Percentiles rank a stretch among this genome's conserved stretches.
These are phyloP conservation scores for Penicillium verhagenii DNA, from an alignment of 495 filamentous ascomycete species.

Conservation along the genomic window DNA sequence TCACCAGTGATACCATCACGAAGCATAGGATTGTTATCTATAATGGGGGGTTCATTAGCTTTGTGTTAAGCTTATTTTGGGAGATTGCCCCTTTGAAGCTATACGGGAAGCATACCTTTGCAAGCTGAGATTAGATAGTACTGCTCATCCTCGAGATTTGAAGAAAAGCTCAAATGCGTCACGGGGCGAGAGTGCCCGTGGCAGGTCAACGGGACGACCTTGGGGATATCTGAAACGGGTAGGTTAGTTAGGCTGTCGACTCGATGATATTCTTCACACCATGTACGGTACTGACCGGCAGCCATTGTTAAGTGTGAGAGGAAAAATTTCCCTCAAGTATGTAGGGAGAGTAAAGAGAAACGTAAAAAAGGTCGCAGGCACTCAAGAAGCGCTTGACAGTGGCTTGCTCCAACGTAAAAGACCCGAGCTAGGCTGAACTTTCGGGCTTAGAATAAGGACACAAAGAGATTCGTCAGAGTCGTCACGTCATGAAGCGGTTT, in stretches of 20 bases:
- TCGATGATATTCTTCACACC: background rate
- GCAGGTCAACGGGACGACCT: constrained; percentile 88
- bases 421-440: background rate
- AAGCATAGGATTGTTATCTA: constrained; percentile 98
- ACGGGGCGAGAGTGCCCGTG: constrained; percentile 96
- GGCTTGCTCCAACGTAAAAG: background rate
- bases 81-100: background rate
- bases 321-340: background rate
- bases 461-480: constrained; percentile 49
- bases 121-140: constrained; percentile 98
- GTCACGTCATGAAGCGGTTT: constrained; percentile 41
- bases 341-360: background rate
- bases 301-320: constrained; percentile 11
- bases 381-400: constrained; percentile 1
- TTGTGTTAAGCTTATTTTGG: background rate
- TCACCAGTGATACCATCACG: constrained; percentile 95
- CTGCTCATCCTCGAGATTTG: constrained; percentile 76
- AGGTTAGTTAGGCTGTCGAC: background rate
- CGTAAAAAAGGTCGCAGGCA: background rate
- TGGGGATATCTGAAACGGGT: constrained; percentile 51
- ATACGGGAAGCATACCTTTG: constrained; percentile 64
- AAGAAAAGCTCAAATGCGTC: constrained; percentile 91
- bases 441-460: constrained; percentile 30
- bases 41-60: constrained; percentile 1
- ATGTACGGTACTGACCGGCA: constrained; percentile 8